Conservation (phyloP, 345 rosid species). For the Mangifera indica region DNA sequence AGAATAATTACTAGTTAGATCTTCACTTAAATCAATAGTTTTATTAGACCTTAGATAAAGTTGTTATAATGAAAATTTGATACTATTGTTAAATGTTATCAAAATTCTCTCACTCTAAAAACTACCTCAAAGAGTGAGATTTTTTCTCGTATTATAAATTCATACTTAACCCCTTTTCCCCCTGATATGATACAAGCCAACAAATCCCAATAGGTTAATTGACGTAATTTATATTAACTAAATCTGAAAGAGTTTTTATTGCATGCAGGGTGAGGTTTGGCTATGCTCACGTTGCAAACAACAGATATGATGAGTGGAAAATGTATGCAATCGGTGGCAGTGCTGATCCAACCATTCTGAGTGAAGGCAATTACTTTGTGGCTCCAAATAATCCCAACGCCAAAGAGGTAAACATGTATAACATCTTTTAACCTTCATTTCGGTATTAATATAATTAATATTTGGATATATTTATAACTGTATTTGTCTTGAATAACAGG, state of each 20-base stretch:
- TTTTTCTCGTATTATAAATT: too few relatives aligned
- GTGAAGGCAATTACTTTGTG: constrained; percentile 83
- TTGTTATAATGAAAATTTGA: too few relatives aligned
- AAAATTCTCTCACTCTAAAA: too few relatives aligned
- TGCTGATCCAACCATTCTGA: constrained; percentile 82
- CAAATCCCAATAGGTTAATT: not conserved
- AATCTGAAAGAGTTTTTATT: not conserved
- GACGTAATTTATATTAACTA: not conserved
- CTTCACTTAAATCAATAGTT: too few relatives aligned
- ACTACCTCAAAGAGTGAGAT: too few relatives aligned
- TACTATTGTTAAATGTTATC: too few relatives aligned
- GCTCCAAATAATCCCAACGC: constrained; percentile 49
- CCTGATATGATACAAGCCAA: too few relatives aligned
- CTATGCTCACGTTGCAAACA: constrained; percentile 92
- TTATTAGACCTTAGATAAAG: too few relatives aligned
- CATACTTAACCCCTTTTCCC: too few relatives aligned
- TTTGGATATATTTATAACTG: not conserved
- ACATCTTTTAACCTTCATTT: not conserved
- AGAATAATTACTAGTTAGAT: too few relatives aligned
- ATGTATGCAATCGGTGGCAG: constrained; percentile 98
- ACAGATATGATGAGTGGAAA: constrained; percentile 81
- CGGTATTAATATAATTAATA: not conserved
- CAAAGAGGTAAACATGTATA: constrained; percentile 53
- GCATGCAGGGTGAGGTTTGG: constrained; percentile 66
- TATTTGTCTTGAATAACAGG: constrained; percentile 35